phyloP scores from a whole-genome alignment of 805 yeast species.

The Ogataea methanolica region DNA sequence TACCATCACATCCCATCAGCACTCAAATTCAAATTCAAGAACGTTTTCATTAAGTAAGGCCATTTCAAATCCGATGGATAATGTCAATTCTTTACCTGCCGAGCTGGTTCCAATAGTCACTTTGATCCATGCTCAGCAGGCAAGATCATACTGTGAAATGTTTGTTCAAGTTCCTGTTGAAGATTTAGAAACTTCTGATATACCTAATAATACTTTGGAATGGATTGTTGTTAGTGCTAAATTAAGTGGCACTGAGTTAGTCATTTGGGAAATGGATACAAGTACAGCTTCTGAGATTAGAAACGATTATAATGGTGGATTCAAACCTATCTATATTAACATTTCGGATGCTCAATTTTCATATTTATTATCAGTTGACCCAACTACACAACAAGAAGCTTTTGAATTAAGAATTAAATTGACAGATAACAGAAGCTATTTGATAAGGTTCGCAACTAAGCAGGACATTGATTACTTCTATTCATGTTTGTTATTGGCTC shows the following conservation, averaged over 20 bases:
- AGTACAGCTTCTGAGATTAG: conserved; percentile 21
- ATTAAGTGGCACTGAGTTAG: conserved; percentile 49
- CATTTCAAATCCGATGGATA: conserved; percentile 12
- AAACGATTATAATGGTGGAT: conserved; percentile 33
- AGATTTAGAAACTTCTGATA: conserved; percentile 4
- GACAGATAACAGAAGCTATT: conserved; percentile 21
- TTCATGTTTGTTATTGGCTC: conserved; percentile 47
- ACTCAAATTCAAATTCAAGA: conserved; percentile 11
- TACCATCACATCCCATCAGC: conserved; percentile 11
- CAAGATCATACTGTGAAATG: conserved; percentile 52
- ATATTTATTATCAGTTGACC: conserved; percentile 7
- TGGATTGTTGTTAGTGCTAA: conserved; percentile 27
- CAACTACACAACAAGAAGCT: conserved; percentile 2
- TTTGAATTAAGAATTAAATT: conserved; percentile 20
- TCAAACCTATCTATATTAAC: conserved; percentile 49
- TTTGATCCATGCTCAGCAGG: conserved; percentile 63
- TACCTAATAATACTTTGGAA: conserved; percentile 1
- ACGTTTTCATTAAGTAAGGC: conserved; percentile 15
- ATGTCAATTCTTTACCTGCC: conserved; percentile 38
- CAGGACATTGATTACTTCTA: conserved; percentile 30
- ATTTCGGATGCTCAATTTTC: conserved; percentile 39
- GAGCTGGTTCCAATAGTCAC: conserved; percentile 72
- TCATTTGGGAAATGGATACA: conserved; percentile 41
- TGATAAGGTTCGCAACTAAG: conserved; percentile 21
- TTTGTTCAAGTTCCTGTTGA: conserved; percentile 21